A percentile compares a stretch with the other conserved stretches of the same genome.
phyloP scores from a whole-genome alignment of 805 yeast species.

The Wickerhamomyces chambardii region DNA sequence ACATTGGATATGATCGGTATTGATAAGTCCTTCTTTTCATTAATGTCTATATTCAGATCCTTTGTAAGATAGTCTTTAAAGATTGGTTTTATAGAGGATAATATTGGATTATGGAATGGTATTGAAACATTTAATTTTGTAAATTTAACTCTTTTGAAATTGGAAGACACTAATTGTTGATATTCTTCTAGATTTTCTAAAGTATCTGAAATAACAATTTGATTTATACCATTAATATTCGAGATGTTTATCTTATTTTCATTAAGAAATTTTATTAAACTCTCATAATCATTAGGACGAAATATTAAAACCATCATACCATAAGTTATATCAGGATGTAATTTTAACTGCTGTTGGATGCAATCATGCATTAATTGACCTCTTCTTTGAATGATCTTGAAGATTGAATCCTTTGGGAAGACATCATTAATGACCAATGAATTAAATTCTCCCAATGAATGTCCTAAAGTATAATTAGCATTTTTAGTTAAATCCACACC shows the following conservation, averaged over 20 bases:
- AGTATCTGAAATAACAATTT: conserved; percentile 33
- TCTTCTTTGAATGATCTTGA: conserved; percentile 19
- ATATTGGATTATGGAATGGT: conserved; percentile 34
- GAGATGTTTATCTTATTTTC: conserved; percentile 24
- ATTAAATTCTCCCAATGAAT: conserved; percentile 35
- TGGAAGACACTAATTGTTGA: not conserved
- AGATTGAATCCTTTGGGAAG: conserved; percentile 5
- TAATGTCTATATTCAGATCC: conserved; percentile 9
- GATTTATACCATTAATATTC: conserved; percentile 29
- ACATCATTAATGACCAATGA: conserved; percentile 24
- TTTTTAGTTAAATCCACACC: conserved; percentile 13
- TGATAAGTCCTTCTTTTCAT: conserved; percentile 5
- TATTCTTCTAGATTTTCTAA: conserved; percentile 5
- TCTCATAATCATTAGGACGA: conserved; percentile 14
- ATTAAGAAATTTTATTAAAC: not conserved
- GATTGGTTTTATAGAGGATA: conserved; percentile 22
- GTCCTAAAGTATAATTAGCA: conserved; percentile 25
- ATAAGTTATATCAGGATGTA: conserved; percentile 11
- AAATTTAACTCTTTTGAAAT: not conserved
- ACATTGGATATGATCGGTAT: conserved; percentile 31
- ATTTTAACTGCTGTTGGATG: too few species aligned
- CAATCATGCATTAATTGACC: conserved; percentile 29
- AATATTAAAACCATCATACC: conserved; percentile 29
- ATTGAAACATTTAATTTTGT: conserved; percentile 24
- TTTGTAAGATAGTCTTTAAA: conserved; percentile 15